These are phyloP conservation scores for Cadophora sp. DNA, from an alignment of 2,329 filamentous ascomycete species.

Conservation along the genomic window DNA sequence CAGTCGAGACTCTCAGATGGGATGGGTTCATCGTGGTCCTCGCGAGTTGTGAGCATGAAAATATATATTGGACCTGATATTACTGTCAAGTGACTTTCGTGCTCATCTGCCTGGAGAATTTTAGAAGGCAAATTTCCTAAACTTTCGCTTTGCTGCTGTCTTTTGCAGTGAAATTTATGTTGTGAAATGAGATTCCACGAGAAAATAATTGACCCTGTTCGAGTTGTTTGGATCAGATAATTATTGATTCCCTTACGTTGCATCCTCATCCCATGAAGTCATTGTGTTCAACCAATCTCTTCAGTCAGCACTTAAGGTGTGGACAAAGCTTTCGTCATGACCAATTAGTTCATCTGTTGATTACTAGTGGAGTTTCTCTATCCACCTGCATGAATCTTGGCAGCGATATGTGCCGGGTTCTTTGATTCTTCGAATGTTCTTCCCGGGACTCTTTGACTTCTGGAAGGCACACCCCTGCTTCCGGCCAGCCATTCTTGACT, in stretches of 20 bases:
- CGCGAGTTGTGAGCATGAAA: not conserved
- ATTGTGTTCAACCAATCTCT: not conserved
- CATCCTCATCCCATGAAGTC: too few species aligned
- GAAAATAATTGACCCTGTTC: too few species aligned
- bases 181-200: too few species aligned
- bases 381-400: conserved; percentile 21
- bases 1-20: too few species aligned
- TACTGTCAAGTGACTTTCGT: too few species aligned
- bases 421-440: conserved; percentile 6
- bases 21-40: conserved; percentile 4
- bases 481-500: not conserved
- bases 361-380: conserved; percentile 11
- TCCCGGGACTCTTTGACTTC: conserved; percentile 15
- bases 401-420: not conserved
- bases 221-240: too few species aligned
- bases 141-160: too few species aligned
- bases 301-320: conserved; percentile 11
- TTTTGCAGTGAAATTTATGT: too few species aligned
- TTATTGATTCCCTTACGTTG: too few species aligned
- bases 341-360: not conserved
- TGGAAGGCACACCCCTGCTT: conserved; percentile 15
- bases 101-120: too few species aligned
- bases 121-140: too few species aligned
- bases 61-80: not conserved
- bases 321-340: conserved; percentile 13